Percentiles rank a stretch among this genome's conserved stretches.
Conservation (phyloP, 2,329 filamentous ascomycete species). For the Fusarium guadeloupense region DNA sequence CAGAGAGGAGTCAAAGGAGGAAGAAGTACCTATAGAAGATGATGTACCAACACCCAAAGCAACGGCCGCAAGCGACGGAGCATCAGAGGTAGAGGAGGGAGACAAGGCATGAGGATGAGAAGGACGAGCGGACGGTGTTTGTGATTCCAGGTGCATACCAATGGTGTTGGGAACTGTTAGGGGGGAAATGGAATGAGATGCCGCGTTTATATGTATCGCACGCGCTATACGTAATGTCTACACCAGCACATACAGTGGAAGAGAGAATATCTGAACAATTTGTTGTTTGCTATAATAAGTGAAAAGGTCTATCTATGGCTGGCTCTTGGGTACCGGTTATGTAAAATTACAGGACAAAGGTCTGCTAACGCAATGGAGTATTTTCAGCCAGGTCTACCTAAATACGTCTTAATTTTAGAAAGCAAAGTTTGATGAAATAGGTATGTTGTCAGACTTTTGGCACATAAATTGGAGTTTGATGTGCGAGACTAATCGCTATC, state of each 20-base stretch:
- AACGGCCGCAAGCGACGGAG: constrained; percentile 23
- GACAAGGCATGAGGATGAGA: constrained; percentile 37
- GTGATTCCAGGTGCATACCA: constrained; percentile 37
- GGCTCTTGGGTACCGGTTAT: background rate
- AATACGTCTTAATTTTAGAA: too few species aligned
- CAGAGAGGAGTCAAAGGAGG: constrained; percentile 25
- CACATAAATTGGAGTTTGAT: too few species aligned
- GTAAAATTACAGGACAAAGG: too few species aligned
- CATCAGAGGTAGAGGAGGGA: constrained; percentile 28
- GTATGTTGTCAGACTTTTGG: too few species aligned
- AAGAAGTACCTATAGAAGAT: constrained; percentile 22
- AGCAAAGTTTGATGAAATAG: too few species aligned
- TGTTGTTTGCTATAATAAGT: background rate
- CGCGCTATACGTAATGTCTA: constrained; percentile 52
- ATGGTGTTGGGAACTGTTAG: constrained; percentile 35
- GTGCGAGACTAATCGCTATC: too few species aligned
- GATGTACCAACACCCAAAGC: constrained; percentile 35
- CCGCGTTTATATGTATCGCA: constrained; percentile 41
- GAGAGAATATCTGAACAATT: constrained; percentile 29
- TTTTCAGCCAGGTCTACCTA: too few species aligned
- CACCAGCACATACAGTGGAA: constrained; percentile 41
- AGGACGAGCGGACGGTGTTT: constrained; percentile 23
- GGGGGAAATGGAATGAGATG: constrained; percentile 13
- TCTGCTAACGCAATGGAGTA: too few species aligned
- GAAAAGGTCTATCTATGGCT: background rate